These are phyloP conservation scores for Rhizopus microsporus DNA, from an alignment of 371 early-diverging fungal species.

Conservation along the genomic window DNA sequence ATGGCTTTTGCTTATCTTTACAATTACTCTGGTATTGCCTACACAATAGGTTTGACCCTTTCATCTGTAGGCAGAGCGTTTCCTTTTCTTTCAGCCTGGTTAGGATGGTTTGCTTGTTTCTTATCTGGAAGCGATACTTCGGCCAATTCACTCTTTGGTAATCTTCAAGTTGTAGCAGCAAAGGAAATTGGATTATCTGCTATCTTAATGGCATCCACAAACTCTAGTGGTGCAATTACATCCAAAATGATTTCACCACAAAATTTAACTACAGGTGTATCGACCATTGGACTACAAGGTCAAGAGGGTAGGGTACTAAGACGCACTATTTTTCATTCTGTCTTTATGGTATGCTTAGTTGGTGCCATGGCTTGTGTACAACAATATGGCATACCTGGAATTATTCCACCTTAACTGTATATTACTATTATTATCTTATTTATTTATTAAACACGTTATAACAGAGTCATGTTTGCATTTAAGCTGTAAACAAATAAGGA, in stretches of 20 bases:
- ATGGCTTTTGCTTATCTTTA: conserved; percentile 55
- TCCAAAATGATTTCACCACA: conserved; percentile 57
- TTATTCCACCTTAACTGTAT: conserved; percentile 35
- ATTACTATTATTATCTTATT: not conserved
- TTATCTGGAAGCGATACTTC: conserved; percentile 54
- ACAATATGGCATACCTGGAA: conserved; percentile 51
- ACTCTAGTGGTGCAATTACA: conserved; percentile 47
- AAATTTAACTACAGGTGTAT: conserved; percentile 53
- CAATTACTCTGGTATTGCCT: conserved; percentile 52
- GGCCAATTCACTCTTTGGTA: conserved; percentile 50
- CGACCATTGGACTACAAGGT: conserved; percentile 50
- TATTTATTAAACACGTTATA: too few relatives aligned
- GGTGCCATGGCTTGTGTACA: conserved; percentile 47
- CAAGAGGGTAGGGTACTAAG: conserved; percentile 46
- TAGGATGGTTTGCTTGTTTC: conserved; percentile 57
- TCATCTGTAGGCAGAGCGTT: conserved; percentile 52
- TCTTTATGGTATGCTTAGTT: conserved; percentile 39
- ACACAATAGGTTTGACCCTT: conserved; percentile 48
- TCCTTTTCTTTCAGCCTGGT: conserved; percentile 55
- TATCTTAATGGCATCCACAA: conserved; percentile 50
- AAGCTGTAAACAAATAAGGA: not conserved
- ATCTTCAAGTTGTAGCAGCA: conserved; percentile 55
- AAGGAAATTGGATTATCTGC: conserved; percentile 46
- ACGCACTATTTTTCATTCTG: conserved; percentile 44
- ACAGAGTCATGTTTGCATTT: too few relatives aligned